Evolutionary conservation across 2,329 filamentous ascomycete genomes (phyloP).

Genomic region (Phialophora chinensis): DNA sequence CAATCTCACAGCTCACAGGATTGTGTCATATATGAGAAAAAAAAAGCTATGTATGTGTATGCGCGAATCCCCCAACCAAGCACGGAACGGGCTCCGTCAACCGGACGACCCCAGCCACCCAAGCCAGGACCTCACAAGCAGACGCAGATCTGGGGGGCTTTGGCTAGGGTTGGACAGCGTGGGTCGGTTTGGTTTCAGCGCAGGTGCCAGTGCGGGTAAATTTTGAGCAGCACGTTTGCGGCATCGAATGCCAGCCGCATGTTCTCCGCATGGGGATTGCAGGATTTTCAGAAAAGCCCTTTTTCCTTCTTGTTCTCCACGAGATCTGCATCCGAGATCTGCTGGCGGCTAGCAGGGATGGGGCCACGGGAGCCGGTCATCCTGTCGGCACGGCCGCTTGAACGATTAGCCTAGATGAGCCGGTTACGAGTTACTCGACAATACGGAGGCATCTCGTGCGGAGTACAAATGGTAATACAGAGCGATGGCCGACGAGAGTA

Average conservation of each 20-base stretch:
- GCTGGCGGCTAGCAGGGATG: background rate
- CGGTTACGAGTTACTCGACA: background rate
- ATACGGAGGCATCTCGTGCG: background rate
- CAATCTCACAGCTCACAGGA: slow-evolving; percentile 1
- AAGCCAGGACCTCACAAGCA: background rate
- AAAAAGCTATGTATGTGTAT: background rate
- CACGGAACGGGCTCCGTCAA: slow-evolving; percentile 12
- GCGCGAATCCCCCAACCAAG: too few species aligned
- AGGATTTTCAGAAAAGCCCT: background rate
- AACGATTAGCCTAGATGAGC: background rate
- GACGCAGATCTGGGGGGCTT: background rate
- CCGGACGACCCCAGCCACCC: slow-evolving; percentile 4
- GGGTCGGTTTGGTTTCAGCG: background rate
- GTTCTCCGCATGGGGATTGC: slow-evolving; percentile 14
- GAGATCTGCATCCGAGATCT: slow-evolving; percentile 20
- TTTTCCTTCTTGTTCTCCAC: background rate
- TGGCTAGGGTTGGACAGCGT: background rate
- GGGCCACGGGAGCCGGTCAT: background rate
- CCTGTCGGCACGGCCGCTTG: background rate
- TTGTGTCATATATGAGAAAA: slow-evolving; percentile 6
- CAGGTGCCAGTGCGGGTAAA: slow-evolving; percentile 6
- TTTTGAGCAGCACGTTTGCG: slow-evolving; percentile 5
- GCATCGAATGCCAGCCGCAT: slow-evolving; percentile 6
- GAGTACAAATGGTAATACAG: background rate
- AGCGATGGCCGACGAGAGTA: background rate